Percentiles rank a stretch among this genome's conserved stretches.
These are phyloP conservation scores for Zostera marina DNA, from an alignment of 116 monocot species.

Conservation along the genomic window DNA sequence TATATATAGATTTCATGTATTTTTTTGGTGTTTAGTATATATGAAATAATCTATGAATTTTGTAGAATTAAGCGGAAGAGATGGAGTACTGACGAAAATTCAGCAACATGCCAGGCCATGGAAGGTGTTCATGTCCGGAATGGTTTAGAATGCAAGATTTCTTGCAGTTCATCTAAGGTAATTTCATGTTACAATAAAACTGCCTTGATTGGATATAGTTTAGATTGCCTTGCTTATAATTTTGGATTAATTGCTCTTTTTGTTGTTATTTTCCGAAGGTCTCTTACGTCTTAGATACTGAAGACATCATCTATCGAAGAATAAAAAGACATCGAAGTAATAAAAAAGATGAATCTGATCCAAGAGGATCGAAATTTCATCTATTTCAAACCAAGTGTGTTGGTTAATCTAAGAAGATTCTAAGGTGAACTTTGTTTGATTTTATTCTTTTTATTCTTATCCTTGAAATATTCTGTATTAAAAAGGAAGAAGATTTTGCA, in stretches of 20 bases:
- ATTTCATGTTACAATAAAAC: not conserved
- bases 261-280: conserved; percentile 24
- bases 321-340: conserved; percentile 7
- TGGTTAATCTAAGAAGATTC: too few species aligned
- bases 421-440: not conserved
- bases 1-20: too few species aligned
- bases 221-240: not conserved
- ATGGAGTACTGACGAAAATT: conserved; percentile 21
- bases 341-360: not conserved
- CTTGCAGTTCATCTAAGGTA: conserved; percentile 63
- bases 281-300: conserved; percentile 69
- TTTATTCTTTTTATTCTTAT: too few species aligned
- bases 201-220: not conserved
- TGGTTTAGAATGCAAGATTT: conserved; percentile 82
- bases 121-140: conserved; percentile 36
- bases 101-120: conserved; percentile 27
- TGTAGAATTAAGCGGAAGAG: conserved; percentile 64
- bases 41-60: not conserved
- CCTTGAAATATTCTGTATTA: too few species aligned
- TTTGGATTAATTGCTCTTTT: not conserved
- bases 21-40: not conserved
- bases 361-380: not conserved
- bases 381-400: not conserved
- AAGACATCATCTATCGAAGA: conserved; percentile 55
- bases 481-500: too few species aligned